Percentiles rank a stretch among this genome's conserved stretches.
phyloP scores from a whole-genome alignment of 2,329 filamentous ascomycete species.

The Parastagonospora nodorum region DNA sequence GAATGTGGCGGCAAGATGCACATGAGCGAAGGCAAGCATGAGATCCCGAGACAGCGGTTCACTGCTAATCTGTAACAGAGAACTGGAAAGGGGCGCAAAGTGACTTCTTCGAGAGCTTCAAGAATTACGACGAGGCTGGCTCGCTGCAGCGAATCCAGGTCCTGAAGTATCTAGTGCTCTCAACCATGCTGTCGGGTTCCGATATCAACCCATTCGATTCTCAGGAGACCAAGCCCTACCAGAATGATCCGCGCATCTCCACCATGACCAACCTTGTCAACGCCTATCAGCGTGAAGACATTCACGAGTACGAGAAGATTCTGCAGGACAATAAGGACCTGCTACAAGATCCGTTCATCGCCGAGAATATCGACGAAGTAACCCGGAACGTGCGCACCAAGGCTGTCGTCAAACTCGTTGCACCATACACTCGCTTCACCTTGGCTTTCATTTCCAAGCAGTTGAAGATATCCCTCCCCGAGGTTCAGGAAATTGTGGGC shows the following conservation, averaged over 20 bases:
- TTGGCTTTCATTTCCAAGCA: slow-evolving; percentile 85
- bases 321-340: slow-evolving; percentile 87
- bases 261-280: slow-evolving; percentile 98
- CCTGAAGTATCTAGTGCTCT: slow-evolving; percentile 92
- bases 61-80: slow-evolving; percentile 58
- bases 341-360: slow-evolving; percentile 90
- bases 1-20: slow-evolving; percentile 99
- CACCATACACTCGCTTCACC: slow-evolving; percentile 92
- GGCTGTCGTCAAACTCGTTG: slow-evolving; percentile 89
- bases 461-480: slow-evolving; percentile 80
- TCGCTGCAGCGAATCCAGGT: slow-evolving; percentile 96
- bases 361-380: slow-evolving; percentile 98
- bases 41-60: slow-evolving; percentile 12
- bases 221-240: slow-evolving; percentile 98
- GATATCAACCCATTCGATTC: slow-evolving; percentile 99
- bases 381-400: slow-evolving; percentile 98
- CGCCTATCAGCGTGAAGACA: slow-evolving; percentile 93
- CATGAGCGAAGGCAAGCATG: slow-evolving; percentile 77
- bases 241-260: slow-evolving; percentile 89
- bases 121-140: slow-evolving; percentile 97
- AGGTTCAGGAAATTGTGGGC: slow-evolving; percentile 94
- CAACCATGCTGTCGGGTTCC: slow-evolving; percentile 98
- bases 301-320: slow-evolving; percentile 87
- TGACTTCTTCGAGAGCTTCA: slow-evolving; percentile 98
- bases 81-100: slow-evolving; percentile 98